phyloP scores from a whole-genome alignment of 2,329 filamentous ascomycete genomes.

The Cladosporium sp. region DNA sequence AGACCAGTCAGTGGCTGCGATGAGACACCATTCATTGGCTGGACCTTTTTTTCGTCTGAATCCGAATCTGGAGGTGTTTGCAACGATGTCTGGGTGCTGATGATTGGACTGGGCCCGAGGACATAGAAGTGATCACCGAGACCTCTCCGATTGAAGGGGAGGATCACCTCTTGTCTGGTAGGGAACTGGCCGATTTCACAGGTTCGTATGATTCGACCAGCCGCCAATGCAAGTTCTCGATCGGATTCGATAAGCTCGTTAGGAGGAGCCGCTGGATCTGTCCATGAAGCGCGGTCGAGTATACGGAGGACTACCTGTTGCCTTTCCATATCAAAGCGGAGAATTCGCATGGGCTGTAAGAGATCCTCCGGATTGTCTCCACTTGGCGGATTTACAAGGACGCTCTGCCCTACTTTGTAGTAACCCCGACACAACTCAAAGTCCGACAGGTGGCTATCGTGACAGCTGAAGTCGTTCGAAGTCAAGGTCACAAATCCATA shows the following conservation, averaged over 20 bases:
- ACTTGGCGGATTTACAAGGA: not conserved
- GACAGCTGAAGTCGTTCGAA: constrained; percentile 11
- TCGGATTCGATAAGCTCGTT: constrained; percentile 65
- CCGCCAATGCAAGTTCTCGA: not conserved
- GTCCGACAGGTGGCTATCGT: not conserved
- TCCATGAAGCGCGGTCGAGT: not conserved
- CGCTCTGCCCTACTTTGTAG: constrained; percentile 1
- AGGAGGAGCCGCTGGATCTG: constrained; percentile 35
- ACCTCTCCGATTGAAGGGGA: constrained; percentile 67
- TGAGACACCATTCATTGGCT: not conserved
- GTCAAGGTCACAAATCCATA: constrained; percentile 64
- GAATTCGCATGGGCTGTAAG: constrained; percentile 4
- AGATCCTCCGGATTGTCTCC: not conserved
- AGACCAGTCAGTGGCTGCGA: constrained; percentile 49
- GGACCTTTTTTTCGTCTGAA: not conserved
- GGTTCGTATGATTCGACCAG: not conserved
- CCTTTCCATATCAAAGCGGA: not conserved
- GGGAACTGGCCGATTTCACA: not conserved
- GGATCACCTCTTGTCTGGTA: not conserved
- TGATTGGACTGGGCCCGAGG: not conserved
- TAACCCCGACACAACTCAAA: not conserved
- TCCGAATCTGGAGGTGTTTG: constrained; percentile 1
- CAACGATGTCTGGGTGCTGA: not conserved
- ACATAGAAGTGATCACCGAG: constrained; percentile 65
- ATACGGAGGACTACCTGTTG: not conserved